Evolutionary conservation across 1,284 basidiomycete species (phyloP), one percentile per base, ranked within the genome.

Genomic region (Erythrobasidium hasegawianum): DNA sequence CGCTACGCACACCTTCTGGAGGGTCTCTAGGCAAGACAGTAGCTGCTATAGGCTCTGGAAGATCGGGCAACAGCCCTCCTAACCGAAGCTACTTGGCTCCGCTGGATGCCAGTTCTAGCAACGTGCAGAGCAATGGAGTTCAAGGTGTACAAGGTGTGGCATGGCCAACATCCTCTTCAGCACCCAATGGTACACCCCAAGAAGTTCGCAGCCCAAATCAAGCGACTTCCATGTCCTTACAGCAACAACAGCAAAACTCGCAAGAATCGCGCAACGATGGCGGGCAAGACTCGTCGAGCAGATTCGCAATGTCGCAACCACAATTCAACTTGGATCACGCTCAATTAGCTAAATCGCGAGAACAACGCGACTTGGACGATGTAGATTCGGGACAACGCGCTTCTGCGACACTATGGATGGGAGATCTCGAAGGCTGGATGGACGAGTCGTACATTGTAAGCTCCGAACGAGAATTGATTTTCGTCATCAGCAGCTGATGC

Each of bases 401-500:
- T 3, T 65, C 62, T 20, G 62, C 62, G 8, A 65, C 60, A 18
- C 45, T 69, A 41, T 64, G 70, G 71, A 53, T 69, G 60, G 61
- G 71, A 54, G 59, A 71, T 60, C 45, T 72, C 43, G 68, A 67
- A 60, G 43, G 62, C 47, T 91, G 89, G 89, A 91, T 91, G 89
- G 89, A 90, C 79, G 88, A 89, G 82, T 86, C 88, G 76, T 91
- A 90, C 80, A 87, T 84, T 52, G 86, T 87, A 76, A 87, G 45
- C 16, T 20, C 50, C 16, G 13, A 22, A 10, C 57, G 54, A 33
- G 38, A 22, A 13, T 27, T 53, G n/a, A 33, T 49, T 14, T 50
- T n/a, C 13, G 88, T 94, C 81, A 97, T 98, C 79, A 93, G 88
- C 72, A 83, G 83, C 70, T 85, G 70, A 99, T 80, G 70, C 89